Percentiles rank a stretch among this genome's conserved stretches.
Conservation (phyloP, 1,139 yeast genomes). For the Suhomyces panamericanus region DNA sequence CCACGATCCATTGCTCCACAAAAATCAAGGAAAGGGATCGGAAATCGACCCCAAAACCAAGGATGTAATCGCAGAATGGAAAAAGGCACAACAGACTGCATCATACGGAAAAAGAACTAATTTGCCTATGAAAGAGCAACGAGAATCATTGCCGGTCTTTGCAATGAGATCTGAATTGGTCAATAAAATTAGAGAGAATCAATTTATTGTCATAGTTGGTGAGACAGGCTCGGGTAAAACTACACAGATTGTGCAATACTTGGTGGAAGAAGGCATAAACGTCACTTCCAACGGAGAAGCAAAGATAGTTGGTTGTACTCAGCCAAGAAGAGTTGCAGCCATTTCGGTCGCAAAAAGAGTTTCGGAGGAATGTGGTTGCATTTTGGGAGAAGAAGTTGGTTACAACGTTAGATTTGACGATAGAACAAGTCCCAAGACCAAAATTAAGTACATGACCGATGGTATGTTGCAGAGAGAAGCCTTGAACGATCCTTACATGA, state of each 20-base stretch:
- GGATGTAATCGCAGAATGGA: conserved; percentile 49
- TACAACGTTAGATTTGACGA: conserved; percentile 69
- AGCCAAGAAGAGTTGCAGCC: conserved; percentile 76
- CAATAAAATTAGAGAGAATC: conserved; percentile 49
- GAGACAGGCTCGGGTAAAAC: conserved; percentile 44
- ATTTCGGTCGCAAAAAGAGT: conserved; percentile 69
- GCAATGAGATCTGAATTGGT: conserved; percentile 59
- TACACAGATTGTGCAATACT: conserved; percentile 35
- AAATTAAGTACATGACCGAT: conserved; percentile 80
- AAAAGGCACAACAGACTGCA: conserved; percentile 42
- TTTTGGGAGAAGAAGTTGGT: conserved; percentile 64
- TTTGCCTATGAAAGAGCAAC: conserved; percentile 61
- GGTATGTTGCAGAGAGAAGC: conserved; percentile 92
- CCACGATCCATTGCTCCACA: conserved; percentile 44
- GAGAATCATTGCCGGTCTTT: conserved; percentile 74
- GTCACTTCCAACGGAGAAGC: conserved; percentile 23
- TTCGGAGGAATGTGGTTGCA: conserved; percentile 62
- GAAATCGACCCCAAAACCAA: conserved; percentile 12
- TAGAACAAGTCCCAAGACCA: conserved; percentile 52
- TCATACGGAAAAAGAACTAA: conserved; percentile 56
- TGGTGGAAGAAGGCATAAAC: conserved; percentile 40
- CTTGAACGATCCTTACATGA: conserved; percentile 69
- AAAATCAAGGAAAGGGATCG: conserved; percentile 10
- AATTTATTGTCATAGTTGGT: conserved; percentile 48
- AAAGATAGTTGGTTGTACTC: conserved; percentile 66